Evolutionary conservation across 768 basidiomycete species (phyloP), one percentile per base, ranked within the genome.

Genomic region (Lactarius sanguifluus): DNA sequence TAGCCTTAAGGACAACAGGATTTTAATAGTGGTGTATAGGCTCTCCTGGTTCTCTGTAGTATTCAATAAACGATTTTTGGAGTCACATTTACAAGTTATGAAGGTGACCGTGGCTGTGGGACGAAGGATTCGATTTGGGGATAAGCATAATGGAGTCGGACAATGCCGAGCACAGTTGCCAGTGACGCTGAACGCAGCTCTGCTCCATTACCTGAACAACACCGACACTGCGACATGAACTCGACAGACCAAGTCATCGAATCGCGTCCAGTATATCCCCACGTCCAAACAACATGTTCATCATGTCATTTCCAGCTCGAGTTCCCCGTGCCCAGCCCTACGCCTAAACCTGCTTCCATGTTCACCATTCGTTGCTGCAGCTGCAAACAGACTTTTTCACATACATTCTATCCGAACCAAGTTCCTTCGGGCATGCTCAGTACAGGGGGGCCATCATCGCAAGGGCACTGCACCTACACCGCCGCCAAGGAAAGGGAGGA

Each of bases 281-380:
- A 91, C 65, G 83, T 91, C 66, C 78, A 80, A 16, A 85, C 89
- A 1, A 81, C 79, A 50, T 93, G 91, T 74, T 77, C 80, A 9
- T 72, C 77, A 56, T 93, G 91, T 73, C 79, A 76, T 20, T 68
- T 77, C 2, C 76, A 77, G 2, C 76, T 93, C 20, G 91, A 93
- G 74, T 93, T 92, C 70, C 83, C 86, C 0, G 80, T 87, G 5
- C 92, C 90, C 0, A 77, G 74, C 0, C 84, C 88, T 0, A 73
- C 77, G 15, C 87, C 87, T n/a, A 76, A 82, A 20, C 77, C 83
- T 23, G 81, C 85, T 47, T 82, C 86, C 0, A 71, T 87, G 5
- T 83, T 94, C 10, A 82, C 82, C 66, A 77, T 95, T 64, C 84
- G 84, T 64, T 96, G 93, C 75, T 90, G 82, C 73, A 78, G 81